Evolutionary conservation across 805 yeast genomes (phyloP), one percentile per base, ranked within the genome.

Genomic region (Wickerhamiella cacticola): DNA sequence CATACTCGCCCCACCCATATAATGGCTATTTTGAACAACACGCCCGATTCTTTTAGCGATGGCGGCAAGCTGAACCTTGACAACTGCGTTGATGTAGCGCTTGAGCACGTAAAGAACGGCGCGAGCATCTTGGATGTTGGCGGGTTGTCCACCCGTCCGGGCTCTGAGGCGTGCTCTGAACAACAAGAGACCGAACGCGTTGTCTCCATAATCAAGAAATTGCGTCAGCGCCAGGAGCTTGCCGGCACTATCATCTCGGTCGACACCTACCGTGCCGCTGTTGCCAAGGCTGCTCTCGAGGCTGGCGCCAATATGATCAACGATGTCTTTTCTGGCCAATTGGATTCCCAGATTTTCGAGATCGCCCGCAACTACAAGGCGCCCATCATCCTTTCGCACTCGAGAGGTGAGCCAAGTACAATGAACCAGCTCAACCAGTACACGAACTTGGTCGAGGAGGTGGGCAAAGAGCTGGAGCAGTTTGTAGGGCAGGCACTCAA

Each of bases 1-100:
- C 64, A 70, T 38, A 62, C 67, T 3, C 60, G 68, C 5, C 66
- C 65, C n/a, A 85, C 96, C 0, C 64, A 71, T 45, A 60, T 87
- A 39, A 92, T 92, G 98, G 92, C 86, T 1, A 80, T 92, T 42
- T 64, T 92, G 53, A 92, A 92, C 58, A 73, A 82, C 18, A 92
- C 98, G 0, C 95, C 96, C 0, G 96, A 92, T 63, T 87, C 96
- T 1, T 92, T 92, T 61, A 83, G 95, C 39, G 98, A 92, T 63
- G 97, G 95, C 1, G 86, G 92, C 1, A 59, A 59, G 15, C 59
- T 68, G 25, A 59, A 68, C 5, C 31, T 70, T 0, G 71, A 65
- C 0, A 63, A 64, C 9, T 69, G 78, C 1, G 59, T 80, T 23
- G 58, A 56, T 0, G 65, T 67, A 21, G 82, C 80, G 0, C 60